Base-by-base conservation (phyloP, 2,329 filamentous ascomycete species). In the Xylaria digitata region DNA sequence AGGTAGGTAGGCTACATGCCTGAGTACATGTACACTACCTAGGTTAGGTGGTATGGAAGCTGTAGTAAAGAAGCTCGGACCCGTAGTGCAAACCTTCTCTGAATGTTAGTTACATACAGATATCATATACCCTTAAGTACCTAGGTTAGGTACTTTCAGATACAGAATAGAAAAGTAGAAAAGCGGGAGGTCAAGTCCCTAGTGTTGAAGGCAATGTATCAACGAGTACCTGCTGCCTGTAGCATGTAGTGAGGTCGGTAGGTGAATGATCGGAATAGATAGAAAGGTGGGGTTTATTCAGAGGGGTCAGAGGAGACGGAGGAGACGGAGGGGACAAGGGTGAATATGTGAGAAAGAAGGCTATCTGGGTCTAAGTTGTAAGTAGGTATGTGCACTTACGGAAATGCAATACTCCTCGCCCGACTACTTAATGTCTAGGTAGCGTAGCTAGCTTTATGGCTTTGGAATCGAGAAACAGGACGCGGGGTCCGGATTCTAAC, bases 401-500 rank as follows among this genome's bases (percentile, higher is more conserved):
- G 26, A 26, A 26, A 26, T 26, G 26, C 5, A 26, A 3, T 26
- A 5, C 26, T 26, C 32, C 32, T 34, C 32, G 7, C 32, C 32
- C 32, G 32, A 11, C 7, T 34, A 34, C 32, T n/a, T n/a, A n/a
- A n/a, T n/a, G n/a, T n/a, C n/a, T n/a, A 34, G 3, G 7, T 23
- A 40, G 26, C 15, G n/a, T 50, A 26, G 48, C 7, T 13, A 19
- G 5, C 23, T 26, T 19, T 23, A 9, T 13, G 19, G 5, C 23
- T 26, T 19, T 23, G 17, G 40, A 43, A 37, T 56, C 30, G 53
- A 26, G 21, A 34, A 53, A 8, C n/a, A 42, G 34, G 34, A 26
- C 30, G 30, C 42, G 54, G 53, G 54, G 54, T 56, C 54, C 40
- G 26, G 26, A 17, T 46, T 46, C 54, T 46, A 57, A 45, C 54